Base-by-base conservation (phyloP, 371 early-diverging fungal genomes). In the Mucor ambiguus region DNA sequence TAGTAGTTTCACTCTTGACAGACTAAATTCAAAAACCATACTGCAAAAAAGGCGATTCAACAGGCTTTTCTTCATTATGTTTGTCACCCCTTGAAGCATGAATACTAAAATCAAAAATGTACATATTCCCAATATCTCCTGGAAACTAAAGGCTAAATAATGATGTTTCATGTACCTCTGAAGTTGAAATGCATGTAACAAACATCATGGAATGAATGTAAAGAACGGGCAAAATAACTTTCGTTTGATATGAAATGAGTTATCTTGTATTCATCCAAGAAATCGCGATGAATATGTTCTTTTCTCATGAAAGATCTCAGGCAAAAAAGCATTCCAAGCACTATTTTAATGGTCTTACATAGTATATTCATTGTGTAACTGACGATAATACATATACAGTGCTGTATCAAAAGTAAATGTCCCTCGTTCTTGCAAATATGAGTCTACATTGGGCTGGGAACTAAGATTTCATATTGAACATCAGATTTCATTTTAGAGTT, bases 101-200 rank as follows among this genome's bases (percentile, higher is more conserved):
- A 52, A 52, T 52, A 52, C 52, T 52, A 52, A 52, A 26, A 52
- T 52, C 52, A 52, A 52, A 52, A 28, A 52, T 52, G 52, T 52
- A 28, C 52, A 52, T 52, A 52, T 52, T 52, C 28, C 28, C 28
- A 52, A 52, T 28, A 52, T 28, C 52, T 52, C 52, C 52, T 52
- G 52, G 14, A 52, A 52, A 52, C 52, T 26, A 52, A 14, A 52
- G 14, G 14, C 52, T 49, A 52, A 52, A 52, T 16, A 4, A 28
- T 52, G 52, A 22, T 52, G 52, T 52, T 52, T 52, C 52, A 52
- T 24, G 28, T 52, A 28, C 52, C 52, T 52, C 52, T 52, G 52
- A 26, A 52, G 16, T 52, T 28, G 52, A 52, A 52, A 26, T 28
- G 26, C 4, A 26, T 52, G 24, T 52, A 52, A 52, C 52, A 52